Base-by-base conservation (phyloP, 2,329 filamentous ascomycete species). In the Ophiocordyceps camponoti-saundersi region DNA sequence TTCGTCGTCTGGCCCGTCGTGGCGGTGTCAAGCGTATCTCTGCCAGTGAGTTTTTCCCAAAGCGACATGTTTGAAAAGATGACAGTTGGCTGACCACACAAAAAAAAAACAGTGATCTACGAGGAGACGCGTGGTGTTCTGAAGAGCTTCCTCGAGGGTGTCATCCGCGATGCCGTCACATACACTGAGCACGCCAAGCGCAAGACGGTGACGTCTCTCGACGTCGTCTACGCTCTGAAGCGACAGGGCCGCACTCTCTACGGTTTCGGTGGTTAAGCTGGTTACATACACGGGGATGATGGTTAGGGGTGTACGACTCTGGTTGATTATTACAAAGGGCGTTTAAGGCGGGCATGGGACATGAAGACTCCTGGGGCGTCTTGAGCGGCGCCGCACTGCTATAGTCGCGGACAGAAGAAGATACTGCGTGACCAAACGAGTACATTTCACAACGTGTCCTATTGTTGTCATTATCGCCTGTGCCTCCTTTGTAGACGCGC, bases 21-120 rank as follows among this genome's bases (percentile, higher is more conserved):
- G 89, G 89, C 71, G 89, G 89, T 89, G 89, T 95, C 79, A 95
- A 95, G 86, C 89, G 89, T 94, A 95, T 95, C 64, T 95, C 88
- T 62, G 89, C 89, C 67, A 93, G 81, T 85, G 79, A 67, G 76
- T 72, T 49, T 41, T 43, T 22, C 41, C 22, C 39, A 30, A 1
- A 18, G 20, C 7, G 6, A 15, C 15, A 7, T 6, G 6, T 5
- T 21, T 30, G 7, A 12, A 20, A 8, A 3, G 16, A 40, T 21
- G 10, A 30, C 23, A 30, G 6, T 2, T 16, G 23, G n/a, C 52
- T 60, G 51, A 59, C 48, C 32, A 26, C 5, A 0, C 1, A 2
- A 1, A 5, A 0, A 2, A 1, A 5, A 0, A 8, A 2, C 15
- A 63, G 74, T 85, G 79, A 85, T 85, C 69, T 85, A 85, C 73